Percentiles rank a stretch among this genome's conserved stretches.
Evolutionary conservation across 768 basidiomycete genomes (phyloP).

Genomic region (Boletus reticulatus): DNA sequence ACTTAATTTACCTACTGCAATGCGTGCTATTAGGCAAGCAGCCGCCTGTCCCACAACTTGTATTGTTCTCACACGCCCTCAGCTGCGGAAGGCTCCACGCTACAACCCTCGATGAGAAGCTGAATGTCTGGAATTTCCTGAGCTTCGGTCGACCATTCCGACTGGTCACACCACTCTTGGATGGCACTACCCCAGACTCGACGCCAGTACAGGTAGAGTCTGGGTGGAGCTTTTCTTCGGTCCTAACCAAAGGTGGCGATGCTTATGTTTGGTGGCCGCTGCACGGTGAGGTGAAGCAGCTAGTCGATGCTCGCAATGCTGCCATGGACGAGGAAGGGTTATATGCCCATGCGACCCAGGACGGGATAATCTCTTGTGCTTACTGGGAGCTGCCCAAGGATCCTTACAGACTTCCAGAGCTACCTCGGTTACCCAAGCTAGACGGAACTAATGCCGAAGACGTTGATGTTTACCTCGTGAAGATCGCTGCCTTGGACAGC

Average conservation of each 20-base stretch:
- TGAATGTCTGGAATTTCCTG: conserved; percentile 70
- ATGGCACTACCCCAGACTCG: conserved; percentile 43
- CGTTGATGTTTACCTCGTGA: conserved; percentile 52
- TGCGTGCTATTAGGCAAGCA: conserved; percentile 62
- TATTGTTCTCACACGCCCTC: conserved; percentile 12
- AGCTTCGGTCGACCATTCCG: conserved; percentile 80
- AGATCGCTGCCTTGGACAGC: conserved; percentile 77
- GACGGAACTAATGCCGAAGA: conserved; percentile 22
- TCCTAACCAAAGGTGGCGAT: conserved; percentile 69
- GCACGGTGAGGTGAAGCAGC: conserved; percentile 39
- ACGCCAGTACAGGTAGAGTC: conserved; percentile 65
- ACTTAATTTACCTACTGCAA: conserved; percentile 55
- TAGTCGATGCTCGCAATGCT: conserved; percentile 37
- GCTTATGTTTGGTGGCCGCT: conserved; percentile 78
- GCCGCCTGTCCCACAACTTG: neutral
- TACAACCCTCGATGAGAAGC: conserved; percentile 56
- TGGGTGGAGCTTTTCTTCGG: conserved; percentile 78
- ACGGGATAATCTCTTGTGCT: conserved; percentile 55
- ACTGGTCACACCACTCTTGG: conserved; percentile 40
- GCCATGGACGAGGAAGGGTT: conserved; percentile 44
- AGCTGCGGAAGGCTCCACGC: conserved; percentile 82
- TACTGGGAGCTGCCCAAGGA: conserved; percentile 55
- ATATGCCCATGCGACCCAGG: conserved; percentile 31
- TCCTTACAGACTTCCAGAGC: conserved; percentile 55
- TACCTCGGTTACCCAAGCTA: conserved; percentile 61